Percentiles rank a stretch among this genome's conserved stretches.
These are phyloP conservation scores for Pichia manshurica DNA, from an alignment of 805 yeast genomes.

Conservation along the genomic window DNA sequence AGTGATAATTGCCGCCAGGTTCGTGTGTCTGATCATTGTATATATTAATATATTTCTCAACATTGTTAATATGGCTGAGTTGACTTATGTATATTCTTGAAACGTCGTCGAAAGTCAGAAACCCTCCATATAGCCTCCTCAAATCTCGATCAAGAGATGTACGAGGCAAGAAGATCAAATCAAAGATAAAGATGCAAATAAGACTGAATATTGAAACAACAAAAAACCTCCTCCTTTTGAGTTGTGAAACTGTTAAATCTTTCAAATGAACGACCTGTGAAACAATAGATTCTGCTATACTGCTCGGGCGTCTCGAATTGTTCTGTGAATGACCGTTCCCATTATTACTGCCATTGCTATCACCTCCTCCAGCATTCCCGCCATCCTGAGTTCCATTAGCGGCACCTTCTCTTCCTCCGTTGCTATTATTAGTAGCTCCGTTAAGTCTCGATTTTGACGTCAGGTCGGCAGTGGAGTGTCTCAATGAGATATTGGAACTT, in stretches of 20 bases:
- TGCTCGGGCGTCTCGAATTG: constrained; percentile 1
- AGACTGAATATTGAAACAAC: constrained; percentile 28
- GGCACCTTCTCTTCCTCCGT: no score
- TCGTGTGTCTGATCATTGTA: constrained; percentile 19
- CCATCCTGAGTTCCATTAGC: neutral
- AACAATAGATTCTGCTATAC: constrained; percentile 26
- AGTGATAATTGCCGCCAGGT: constrained; percentile 23
- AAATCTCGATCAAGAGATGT: constrained; percentile 80
- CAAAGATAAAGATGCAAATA: constrained; percentile 49
- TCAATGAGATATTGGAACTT: neutral
- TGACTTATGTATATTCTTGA: constrained; percentile 47
- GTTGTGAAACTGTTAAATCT: constrained; percentile 25
- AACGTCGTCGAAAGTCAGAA: constrained; percentile 61
- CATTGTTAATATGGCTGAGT: constrained; percentile 22
- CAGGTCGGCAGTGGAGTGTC: neutral
- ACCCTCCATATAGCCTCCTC: constrained; percentile 63
- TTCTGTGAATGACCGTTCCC: neutral
- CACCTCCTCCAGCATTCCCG: neutral
- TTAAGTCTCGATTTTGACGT: neutral
- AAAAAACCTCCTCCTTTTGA: constrained; percentile 33
- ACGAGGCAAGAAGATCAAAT: constrained; percentile 72
- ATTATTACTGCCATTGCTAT: neutral
- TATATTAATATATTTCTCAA: constrained; percentile 16
- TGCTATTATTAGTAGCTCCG: neutral
- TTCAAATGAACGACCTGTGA: constrained; percentile 23